Conservation (phyloP, 176 grass and related monocot species). For the Eleusine coracana region DNA sequence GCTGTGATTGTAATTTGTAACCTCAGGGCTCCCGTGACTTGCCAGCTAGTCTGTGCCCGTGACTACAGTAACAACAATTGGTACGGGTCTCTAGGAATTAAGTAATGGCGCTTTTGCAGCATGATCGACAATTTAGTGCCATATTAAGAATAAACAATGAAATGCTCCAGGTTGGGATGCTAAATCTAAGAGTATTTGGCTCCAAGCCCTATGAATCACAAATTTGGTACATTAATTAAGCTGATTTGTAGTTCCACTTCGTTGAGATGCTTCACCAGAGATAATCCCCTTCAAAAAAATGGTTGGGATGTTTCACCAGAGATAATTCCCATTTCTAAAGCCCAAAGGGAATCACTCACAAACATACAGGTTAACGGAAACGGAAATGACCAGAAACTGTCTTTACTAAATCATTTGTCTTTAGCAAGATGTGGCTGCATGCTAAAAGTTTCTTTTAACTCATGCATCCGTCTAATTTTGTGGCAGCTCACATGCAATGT, state of each 20-base stretch:
- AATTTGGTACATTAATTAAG: background rate
- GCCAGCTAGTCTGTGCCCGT: conserved; percentile 19
- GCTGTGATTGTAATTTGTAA: conserved; percentile 26
- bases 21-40: conserved; percentile 30
- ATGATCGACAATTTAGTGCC: background rate
- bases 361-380: background rate
- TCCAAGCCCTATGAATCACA: background rate
- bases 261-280: background rate
- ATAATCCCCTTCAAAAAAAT: background rate
- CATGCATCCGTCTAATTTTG: conserved; percentile 4
- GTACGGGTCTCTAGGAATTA: conserved; percentile 35
- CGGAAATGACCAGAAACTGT: background rate
- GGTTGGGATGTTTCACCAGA: background rate
- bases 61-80: conserved; percentile 8
- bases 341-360: background rate
- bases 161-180: conserved; percentile 10
- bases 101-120: conserved; percentile 17
- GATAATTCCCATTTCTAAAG: background rate
- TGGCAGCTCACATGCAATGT: conserved; percentile 12
- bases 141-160: background rate
- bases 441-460: background rate
- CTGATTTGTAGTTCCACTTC: background rate
- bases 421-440: background rate
- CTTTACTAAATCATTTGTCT: background rate
- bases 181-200: background rate